Conservation (phyloP, 371 early-diverging fungal genomes). For the Rhizopus delemar region DNA sequence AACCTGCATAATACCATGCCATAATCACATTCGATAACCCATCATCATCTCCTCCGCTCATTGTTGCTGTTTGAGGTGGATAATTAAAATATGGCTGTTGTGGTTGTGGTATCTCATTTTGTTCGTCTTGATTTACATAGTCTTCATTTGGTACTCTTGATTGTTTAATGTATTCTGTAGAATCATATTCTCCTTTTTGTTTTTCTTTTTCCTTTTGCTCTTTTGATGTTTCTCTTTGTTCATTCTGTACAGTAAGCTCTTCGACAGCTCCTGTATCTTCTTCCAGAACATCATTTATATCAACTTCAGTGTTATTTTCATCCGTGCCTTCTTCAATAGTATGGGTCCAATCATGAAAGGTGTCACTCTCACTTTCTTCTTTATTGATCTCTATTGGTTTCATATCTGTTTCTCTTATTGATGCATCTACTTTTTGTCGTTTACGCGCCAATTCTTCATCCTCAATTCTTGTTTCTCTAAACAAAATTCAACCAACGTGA, state of each 20-base stretch:
- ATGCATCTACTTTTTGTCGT: neutral
- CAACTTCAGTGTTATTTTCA: neutral
- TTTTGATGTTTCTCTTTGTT: conserved; percentile 9
- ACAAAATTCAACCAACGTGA: neutral
- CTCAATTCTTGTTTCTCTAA: neutral
- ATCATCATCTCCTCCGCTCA: conserved; percentile 8
- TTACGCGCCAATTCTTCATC: neutral
- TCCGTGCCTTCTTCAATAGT: neutral
- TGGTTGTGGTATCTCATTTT: conserved; percentile 1
- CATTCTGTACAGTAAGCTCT: neutral
- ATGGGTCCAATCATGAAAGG: too few species aligned
- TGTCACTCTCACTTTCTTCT: neutral
- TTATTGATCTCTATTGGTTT: neutral
- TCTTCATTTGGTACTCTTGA: neutral
- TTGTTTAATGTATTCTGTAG: neutral
- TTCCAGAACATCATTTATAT: neutral
- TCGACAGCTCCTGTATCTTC: neutral
- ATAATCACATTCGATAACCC: conserved; percentile 60
- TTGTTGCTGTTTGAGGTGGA: conserved; percentile 11
- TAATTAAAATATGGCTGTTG: neutral
- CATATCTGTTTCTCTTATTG: neutral
- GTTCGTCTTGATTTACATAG: neutral
- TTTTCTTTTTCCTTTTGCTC: conserved; percentile 8
- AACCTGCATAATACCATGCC: conserved; percentile 81
- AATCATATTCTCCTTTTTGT: neutral